phyloP scores from a whole-genome alignment of 176 grass and related monocot species.

The Chloris gayana region DNA sequence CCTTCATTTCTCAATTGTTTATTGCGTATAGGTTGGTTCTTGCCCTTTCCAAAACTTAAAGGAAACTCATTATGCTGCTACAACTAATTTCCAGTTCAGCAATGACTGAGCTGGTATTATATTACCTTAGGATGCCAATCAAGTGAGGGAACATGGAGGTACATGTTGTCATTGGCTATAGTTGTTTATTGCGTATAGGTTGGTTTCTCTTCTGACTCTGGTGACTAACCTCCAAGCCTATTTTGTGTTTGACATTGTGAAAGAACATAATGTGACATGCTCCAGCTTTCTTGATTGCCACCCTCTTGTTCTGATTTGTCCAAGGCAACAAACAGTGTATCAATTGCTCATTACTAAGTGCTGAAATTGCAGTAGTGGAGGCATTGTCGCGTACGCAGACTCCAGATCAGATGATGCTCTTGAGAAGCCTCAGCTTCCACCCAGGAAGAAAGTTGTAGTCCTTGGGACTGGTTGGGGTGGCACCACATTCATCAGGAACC shows the following conservation, averaged over 20 bases:
- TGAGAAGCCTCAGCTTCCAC: constrained; percentile 41
- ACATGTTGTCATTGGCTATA: too few relatives aligned
- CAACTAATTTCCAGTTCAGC: too few relatives aligned
- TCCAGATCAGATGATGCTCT: constrained; percentile 46
- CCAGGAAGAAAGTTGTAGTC: constrained; percentile 81
- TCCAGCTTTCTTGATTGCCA: neutral
- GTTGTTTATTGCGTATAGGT: too few relatives aligned
- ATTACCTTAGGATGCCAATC: too few relatives aligned
- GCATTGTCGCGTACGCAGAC: constrained; percentile 82
- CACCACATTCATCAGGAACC: constrained; percentile 87
- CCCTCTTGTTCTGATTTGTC: neutral
- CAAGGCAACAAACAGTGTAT: neutral
- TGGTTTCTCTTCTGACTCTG: neutral
- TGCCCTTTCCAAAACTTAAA: too few relatives aligned
- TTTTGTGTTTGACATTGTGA: neutral
- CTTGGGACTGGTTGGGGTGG: constrained; percentile 91
- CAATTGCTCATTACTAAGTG: neutral
- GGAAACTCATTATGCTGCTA: too few relatives aligned
- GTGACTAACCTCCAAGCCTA: neutral
- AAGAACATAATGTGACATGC: neutral
- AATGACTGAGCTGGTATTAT: too few relatives aligned
- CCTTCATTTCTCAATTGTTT: too few relatives aligned
- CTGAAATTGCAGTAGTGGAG: constrained; percentile 63
- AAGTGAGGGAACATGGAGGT: too few relatives aligned
- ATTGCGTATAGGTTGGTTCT: too few relatives aligned